A percentile compares a stretch with the other conserved stretches of the same genome.
Conservation (phyloP, 176 grass and related monocot species). For the Hsuehochloa calcarea region DNA sequence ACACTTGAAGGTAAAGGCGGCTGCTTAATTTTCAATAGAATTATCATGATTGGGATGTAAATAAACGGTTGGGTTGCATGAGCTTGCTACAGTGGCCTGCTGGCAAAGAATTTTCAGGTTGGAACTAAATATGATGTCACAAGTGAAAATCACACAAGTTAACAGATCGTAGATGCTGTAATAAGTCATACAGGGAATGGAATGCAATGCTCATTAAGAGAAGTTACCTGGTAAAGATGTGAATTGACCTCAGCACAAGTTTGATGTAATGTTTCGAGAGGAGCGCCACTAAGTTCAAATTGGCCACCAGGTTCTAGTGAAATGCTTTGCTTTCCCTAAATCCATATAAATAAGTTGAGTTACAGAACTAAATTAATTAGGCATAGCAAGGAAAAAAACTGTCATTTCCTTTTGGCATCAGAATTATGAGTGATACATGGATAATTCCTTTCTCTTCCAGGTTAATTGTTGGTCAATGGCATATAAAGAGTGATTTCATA, state of each 20-base stretch:
- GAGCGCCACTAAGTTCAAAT: conserved; percentile 96
- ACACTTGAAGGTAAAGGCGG: background rate
- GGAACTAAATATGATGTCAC: background rate
- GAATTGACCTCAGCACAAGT: conserved; percentile 99
- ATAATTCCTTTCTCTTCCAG: background rate
- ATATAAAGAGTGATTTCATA: background rate
- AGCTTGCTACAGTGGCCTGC: background rate
- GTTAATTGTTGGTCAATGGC: background rate
- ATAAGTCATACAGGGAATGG: background rate
- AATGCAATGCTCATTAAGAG: background rate
- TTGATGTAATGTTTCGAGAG: conserved; percentile 93
- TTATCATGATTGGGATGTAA: background rate
- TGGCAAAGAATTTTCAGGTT: background rate
- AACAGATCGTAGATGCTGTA: background rate
- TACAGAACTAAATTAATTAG: background rate
- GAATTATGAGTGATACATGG: background rate
- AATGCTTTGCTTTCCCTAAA: conserved; percentile 88
- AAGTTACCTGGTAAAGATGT: conserved; percentile 95
- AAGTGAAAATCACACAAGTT: conserved; percentile 7
- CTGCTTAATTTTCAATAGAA: background rate
- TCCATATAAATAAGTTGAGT: background rate
- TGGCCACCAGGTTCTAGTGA: conserved; percentile 94
- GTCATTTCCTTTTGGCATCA: background rate
- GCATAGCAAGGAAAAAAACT: background rate
- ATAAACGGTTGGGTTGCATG: background rate